Percentiles rank a stretch among this genome's conserved stretches.
Evolutionary conservation across 768 basidiomycete genomes (phyloP).

Genomic region (Mycena sanguinolenta): DNA sequence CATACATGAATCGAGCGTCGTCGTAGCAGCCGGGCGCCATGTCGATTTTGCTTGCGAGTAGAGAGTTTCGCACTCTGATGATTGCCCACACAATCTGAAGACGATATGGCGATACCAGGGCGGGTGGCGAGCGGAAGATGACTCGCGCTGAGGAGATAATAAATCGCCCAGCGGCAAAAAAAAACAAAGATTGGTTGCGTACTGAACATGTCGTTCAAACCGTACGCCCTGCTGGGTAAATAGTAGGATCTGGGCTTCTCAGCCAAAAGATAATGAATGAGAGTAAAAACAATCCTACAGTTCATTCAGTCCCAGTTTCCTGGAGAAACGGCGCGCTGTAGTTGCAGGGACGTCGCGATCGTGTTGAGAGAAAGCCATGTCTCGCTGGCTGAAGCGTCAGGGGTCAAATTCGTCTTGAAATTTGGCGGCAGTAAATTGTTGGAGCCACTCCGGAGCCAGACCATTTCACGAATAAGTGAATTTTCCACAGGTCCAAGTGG

Average conservation of each 20-base stretch:
- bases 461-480: too few species aligned
- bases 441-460: too few species aligned
- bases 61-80: constrained; percentile 23
- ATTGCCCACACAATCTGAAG: constrained; percentile 32
- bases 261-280: background rate
- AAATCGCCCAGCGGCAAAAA: background rate
- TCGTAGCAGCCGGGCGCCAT: constrained; percentile 31
- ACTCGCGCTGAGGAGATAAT: constrained; percentile 11
- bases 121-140: constrained; percentile 20
- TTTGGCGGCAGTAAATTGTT: too few species aligned
- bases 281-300: constrained; percentile 4
- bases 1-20: constrained; percentile 27
- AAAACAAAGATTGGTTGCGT: background rate
- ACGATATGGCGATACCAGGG: constrained; percentile 24
- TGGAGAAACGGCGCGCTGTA: constrained; percentile 1
- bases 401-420: background rate
- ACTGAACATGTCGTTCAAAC: constrained; percentile 34
- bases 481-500: too few species aligned
- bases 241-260: constrained; percentile 18
- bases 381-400: background rate
- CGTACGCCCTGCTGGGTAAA: constrained; percentile 27
- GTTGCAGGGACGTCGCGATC: background rate
- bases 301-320: constrained; percentile 26
- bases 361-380: background rate
- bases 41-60: constrained; percentile 26